phyloP scores from a whole-genome alignment of 495 filamentous ascomycete genomes.

The Trichoderma gamsii region DNA sequence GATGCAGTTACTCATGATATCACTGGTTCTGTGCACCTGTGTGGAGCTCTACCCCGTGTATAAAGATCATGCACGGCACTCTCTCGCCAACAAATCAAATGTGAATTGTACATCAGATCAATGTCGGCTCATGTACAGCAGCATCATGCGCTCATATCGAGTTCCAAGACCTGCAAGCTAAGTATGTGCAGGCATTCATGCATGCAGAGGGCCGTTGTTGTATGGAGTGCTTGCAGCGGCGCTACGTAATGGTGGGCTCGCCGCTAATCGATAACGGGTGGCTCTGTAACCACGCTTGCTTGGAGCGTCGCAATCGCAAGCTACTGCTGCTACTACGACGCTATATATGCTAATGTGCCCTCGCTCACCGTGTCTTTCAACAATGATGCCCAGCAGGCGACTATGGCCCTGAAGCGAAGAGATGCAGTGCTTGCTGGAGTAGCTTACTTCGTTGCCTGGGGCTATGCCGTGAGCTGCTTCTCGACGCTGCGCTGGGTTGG shows the following conservation, averaged over 20 bases:
- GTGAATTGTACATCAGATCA: neutral
- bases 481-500: slow-evolving; percentile 73
- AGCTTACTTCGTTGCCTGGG: slow-evolving; percentile 78
- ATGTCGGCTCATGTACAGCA: neutral
- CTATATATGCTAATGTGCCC: neutral
- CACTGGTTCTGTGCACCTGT: neutral
- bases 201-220: neutral
- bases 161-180: neutral
- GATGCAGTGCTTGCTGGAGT: slow-evolving; percentile 65
- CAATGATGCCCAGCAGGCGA: slow-evolving; percentile 25
- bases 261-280: slow-evolving; percentile 9
- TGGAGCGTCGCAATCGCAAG: slow-evolving; percentile 1
- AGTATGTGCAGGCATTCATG: neutral
- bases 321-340: neutral
- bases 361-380: slow-evolving; percentile 11
- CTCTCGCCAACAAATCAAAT: neutral
- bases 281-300: neutral
- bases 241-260: slow-evolving; percentile 10
- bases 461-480: slow-evolving; percentile 70
- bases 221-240: slow-evolving; percentile 6
- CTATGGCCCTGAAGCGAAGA: slow-evolving; percentile 74
- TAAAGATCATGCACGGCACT: neutral
- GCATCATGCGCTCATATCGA: neutral
- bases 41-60: neutral
- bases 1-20: neutral